Conservation (phyloP, 768 basidiomycete species). For the Tulasnella sp. region DNA sequence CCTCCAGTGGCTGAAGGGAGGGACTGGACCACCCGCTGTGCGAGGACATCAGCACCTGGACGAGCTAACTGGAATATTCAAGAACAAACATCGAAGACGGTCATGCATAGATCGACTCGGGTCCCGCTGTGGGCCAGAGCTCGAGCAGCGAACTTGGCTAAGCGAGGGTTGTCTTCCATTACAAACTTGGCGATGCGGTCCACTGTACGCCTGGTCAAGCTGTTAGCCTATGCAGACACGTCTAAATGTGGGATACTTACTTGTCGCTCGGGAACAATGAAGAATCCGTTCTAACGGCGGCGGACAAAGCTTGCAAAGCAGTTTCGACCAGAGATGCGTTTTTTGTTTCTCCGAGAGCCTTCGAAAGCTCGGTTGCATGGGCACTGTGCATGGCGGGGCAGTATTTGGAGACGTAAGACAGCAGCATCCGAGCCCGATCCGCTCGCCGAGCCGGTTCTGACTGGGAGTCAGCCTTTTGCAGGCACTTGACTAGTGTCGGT, state of each 20-base stretch:
- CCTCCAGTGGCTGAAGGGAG: conserved; percentile 50
- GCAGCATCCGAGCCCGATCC: conserved; percentile 19
- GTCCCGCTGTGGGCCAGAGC: conserved; percentile 59
- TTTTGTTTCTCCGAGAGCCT: conserved; percentile 62
- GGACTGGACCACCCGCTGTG: conserved; percentile 55
- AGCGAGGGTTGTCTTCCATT: conserved; percentile 53
- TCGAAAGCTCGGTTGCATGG: conserved; percentile 71
- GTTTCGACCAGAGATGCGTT: conserved; percentile 52
- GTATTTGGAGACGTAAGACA: conserved; percentile 63
- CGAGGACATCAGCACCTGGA: neutral
- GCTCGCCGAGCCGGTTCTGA: conserved; percentile 17
- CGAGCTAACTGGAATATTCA: neutral
- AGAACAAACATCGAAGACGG: conserved; percentile 57
- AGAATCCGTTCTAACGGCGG: conserved; percentile 56
- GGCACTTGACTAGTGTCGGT: conserved; percentile 68
- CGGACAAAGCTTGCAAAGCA: conserved; percentile 71
- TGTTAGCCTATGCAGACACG: neutral
- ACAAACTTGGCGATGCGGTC: conserved; percentile 62
- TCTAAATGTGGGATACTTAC: conserved; percentile 39
- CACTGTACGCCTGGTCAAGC: conserved; percentile 51
- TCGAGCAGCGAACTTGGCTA: conserved; percentile 84
- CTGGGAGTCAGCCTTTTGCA: conserved; percentile 44
- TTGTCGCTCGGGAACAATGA: conserved; percentile 58
- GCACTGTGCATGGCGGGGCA: conserved; percentile 66
- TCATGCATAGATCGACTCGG: conserved; percentile 46